A percentile compares a stretch with the other conserved stretches of the same genome.
Evolutionary conservation across 192 early-diverging fungal species (phyloP).

Genomic region (Podila epicladia): DNA sequence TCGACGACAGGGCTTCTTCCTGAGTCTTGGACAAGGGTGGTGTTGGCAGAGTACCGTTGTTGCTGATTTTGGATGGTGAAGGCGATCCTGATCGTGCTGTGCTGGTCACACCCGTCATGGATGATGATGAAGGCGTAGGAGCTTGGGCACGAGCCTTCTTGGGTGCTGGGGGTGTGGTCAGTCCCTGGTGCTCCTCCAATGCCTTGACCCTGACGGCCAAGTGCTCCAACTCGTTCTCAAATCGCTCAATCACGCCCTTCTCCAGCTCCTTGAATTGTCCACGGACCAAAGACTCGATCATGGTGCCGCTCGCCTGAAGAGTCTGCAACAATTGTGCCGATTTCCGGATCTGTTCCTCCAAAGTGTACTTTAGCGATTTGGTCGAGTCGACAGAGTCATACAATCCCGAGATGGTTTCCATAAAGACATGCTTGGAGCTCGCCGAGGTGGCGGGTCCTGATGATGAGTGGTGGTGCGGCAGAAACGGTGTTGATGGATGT

Average conservation of each 20-base stretch:
- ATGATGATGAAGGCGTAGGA: background rate
- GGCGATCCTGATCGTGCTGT: conserved; percentile 18
- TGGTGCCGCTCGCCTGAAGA: conserved; percentile 72
- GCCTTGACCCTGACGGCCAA: conserved; percentile 20
- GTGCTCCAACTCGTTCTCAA: conserved; percentile 55
- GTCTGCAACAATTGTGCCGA: conserved; percentile 77
- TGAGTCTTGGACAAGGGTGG: conserved; percentile 47
- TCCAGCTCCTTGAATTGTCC: conserved; percentile 81
- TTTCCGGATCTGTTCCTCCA: conserved; percentile 83
- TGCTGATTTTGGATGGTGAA: conserved; percentile 8
- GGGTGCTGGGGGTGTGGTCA: conserved; percentile 26
- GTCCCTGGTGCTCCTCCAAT: conserved; percentile 40
- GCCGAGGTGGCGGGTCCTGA: conserved; percentile 2
- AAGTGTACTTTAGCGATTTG: conserved; percentile 63
- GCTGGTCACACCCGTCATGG: conserved; percentile 5
- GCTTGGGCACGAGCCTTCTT: conserved; percentile 10
- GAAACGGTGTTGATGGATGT: conserved; percentile 56
- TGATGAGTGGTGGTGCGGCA: conserved; percentile 22
- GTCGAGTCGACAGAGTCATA: conserved; percentile 69
- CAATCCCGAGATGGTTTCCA: conserved; percentile 60
- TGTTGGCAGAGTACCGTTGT: conserved; percentile 44
- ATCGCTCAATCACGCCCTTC: conserved; percentile 61
- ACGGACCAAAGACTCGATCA: conserved; percentile 83
- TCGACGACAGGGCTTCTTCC: background rate
- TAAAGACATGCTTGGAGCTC: conserved; percentile 50